These are phyloP conservation scores for Clonostachys byssicola DNA, from an alignment of 2,329 filamentous ascomycete genomes.

Conservation along the genomic window DNA sequence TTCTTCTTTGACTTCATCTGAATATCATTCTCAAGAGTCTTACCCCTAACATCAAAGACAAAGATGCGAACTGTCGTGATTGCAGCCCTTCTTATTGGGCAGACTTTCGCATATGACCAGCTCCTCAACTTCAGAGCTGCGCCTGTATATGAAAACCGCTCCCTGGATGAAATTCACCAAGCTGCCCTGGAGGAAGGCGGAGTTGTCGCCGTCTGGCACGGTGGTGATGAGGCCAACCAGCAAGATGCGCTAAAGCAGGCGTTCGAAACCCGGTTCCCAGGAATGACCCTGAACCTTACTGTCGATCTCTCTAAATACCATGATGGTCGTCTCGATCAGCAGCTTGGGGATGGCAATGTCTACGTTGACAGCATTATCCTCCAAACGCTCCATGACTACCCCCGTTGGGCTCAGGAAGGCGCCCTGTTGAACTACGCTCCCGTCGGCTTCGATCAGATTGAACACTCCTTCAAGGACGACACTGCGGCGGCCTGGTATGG, in stretches of 20 bases:
- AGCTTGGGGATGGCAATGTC: constrained; percentile 29
- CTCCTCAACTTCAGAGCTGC: constrained; percentile 13
- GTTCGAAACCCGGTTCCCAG: constrained; percentile 42
- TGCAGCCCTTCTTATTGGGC: too few species aligned
- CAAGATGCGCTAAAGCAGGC: constrained; percentile 30
- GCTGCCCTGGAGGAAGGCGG: constrained; percentile 66
- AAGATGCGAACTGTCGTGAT: too few species aligned
- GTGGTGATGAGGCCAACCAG: constrained; percentile 38
- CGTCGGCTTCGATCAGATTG: constrained; percentile 34
- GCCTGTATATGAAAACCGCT: constrained; percentile 32
- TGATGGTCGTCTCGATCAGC: constrained; percentile 37
- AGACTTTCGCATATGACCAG: constrained; percentile 7
- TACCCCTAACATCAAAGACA: too few species aligned
- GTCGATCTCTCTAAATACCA: constrained; percentile 54
- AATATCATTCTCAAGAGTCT: too few species aligned
- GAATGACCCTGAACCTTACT: constrained; percentile 46
- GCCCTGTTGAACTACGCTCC: constrained; percentile 45
- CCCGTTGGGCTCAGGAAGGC: constrained; percentile 42
- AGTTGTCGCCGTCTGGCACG: constrained; percentile 40
- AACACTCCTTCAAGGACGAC: constrained; percentile 33
- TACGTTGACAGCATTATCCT: constrained; percentile 40
- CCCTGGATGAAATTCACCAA: constrained; percentile 67
- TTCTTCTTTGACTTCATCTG: too few species aligned
- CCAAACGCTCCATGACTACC: constrained; percentile 47
- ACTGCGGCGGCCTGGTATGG: constrained; percentile 33